Evolutionary conservation across 805 yeast genomes (phyloP), one percentile per base, ranked within the genome.

Genomic region (Myxozyma geophila): DNA sequence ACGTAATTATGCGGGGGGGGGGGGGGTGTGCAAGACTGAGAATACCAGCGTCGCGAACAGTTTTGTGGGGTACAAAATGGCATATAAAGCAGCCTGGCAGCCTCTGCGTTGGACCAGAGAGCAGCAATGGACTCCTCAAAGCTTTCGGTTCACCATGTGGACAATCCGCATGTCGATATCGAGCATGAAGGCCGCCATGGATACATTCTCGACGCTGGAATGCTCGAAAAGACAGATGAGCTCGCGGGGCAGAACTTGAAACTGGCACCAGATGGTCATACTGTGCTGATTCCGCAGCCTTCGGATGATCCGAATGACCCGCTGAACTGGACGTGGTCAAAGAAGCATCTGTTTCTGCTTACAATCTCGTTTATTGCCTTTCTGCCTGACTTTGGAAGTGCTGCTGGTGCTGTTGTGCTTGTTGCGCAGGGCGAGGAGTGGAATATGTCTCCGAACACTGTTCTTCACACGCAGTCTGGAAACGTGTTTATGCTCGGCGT

Each of bases 221-320:
- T 43, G 44, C 52, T 47, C 47, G 53, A 33, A 23, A 19, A 56
- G 39, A 37, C 35, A 35, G 52, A 46, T 3, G 56, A 40, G 17
- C 40, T 33, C 15, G 44, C 54, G n/a, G 7, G 12, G 1, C 19
- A 59, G n/a, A 43, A 54, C 39, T 59, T 86, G 81, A 44, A 79
- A 78, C 21, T 73, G 71, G 75, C 76, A 40, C 36, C 74, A 72
- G 75, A 77, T 43, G 79, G 76, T 2, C 74, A 74, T 39, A 80
- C 86, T 60, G 82, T 87, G 7, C 75, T 86, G 50, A 81, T 85
- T 52, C 91, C 92, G 39, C 83, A 83, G 9, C 92, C 92, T 1
- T 81, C 88, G 0, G 84, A 81, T 53, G 86, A 86, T 66, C 89
- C 90, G 8, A 83, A 86, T 67, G 92, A 87, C 70, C 91, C 91